Percentiles rank a stretch among this genome's conserved stretches.
phyloP scores from a whole-genome alignment of 2,329 filamentous ascomycete genomes.

The Sclerotinia trifoliorum region DNA sequence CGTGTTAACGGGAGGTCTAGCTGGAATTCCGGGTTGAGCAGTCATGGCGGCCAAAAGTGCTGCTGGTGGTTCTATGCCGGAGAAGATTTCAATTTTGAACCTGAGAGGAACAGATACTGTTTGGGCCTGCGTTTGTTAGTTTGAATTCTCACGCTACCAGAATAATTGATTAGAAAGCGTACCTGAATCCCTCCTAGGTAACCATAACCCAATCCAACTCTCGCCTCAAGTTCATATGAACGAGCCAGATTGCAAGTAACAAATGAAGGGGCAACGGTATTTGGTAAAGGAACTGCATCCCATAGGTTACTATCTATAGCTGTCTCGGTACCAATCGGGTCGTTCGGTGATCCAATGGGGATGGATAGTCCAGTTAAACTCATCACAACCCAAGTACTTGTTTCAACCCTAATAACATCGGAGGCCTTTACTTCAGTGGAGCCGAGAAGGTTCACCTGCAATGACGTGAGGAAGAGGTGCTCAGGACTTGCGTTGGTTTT shows the following conservation, averaged over 20 bases:
- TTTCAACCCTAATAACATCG: conserved; percentile 68
- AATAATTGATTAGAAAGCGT: conserved; percentile 14
- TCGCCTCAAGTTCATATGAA: conserved; percentile 79
- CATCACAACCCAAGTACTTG: conserved; percentile 71
- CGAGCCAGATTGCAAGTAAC: conserved; percentile 83
- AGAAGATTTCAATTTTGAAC: conserved; percentile 79
- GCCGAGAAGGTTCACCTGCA: conserved; percentile 80
- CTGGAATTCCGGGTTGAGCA: conserved; percentile 29
- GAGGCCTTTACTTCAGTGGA: conserved; percentile 78
- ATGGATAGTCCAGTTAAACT: conserved; percentile 70
- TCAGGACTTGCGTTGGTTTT: conserved; percentile 70
- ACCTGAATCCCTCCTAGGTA: conserved; percentile 48
- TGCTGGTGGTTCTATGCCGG: conserved; percentile 78
- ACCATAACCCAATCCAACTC: conserved; percentile 75
- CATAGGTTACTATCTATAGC: conserved; percentile 71
- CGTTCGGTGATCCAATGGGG: conserved; percentile 60
- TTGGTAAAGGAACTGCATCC: conserved; percentile 71
- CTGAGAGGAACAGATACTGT: conserved; percentile 74
- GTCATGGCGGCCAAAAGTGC: conserved; percentile 68
- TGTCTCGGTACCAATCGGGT: conserved; percentile 63
- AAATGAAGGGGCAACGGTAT: conserved; percentile 84
- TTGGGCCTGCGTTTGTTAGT: conserved; percentile 55
- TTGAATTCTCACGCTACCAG: conserved; percentile 12
- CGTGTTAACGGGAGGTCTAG: conserved; percentile 30
- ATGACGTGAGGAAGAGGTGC: conserved; percentile 69